Conservation (phyloP, 2,329 filamentous ascomycete species). For the Parascedosporium putredinis region DNA sequence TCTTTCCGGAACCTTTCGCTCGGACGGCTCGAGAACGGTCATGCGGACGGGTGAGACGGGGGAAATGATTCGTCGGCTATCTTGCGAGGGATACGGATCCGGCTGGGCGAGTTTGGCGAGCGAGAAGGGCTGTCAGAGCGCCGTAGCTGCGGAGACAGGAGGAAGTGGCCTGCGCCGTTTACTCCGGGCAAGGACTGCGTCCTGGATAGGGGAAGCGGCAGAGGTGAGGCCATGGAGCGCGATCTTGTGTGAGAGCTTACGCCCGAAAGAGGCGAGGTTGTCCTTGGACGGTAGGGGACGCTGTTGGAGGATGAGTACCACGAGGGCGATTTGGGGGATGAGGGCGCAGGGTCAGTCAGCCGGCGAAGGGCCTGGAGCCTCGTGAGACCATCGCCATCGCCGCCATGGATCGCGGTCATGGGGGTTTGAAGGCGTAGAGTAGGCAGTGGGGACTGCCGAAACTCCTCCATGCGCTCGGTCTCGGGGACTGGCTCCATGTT, state of each 20-base stretch:
- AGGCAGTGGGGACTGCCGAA: conserved; percentile 47
- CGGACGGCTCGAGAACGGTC: conserved; percentile 45
- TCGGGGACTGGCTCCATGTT: conserved; percentile 59
- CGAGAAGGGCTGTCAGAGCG: conserved; percentile 44
- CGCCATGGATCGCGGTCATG: conserved; percentile 21
- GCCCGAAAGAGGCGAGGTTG: conserved; percentile 19
- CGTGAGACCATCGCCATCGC: conserved; percentile 31
- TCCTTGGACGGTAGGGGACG: conserved; percentile 50
- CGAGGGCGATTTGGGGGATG: conserved; percentile 40
- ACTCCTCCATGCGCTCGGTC: conserved; percentile 58
- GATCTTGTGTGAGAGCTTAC: conserved; percentile 43
- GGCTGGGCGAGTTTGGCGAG: conserved; percentile 45
- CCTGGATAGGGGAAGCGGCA: conserved; percentile 47
- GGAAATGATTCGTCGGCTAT: conserved; percentile 52
- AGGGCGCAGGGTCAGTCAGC: conserved; percentile 46
- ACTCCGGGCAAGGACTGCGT: conserved; percentile 56
- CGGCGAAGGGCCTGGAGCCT: conserved; percentile 46
- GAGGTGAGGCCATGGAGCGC: conserved; percentile 40
- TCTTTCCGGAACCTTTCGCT: conserved; percentile 33
- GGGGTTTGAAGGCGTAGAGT: conserved; percentile 37
- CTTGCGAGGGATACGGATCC: conserved; percentile 42
- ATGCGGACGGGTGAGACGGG: conserved; percentile 39
- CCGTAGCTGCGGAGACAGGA: conserved; percentile 38
- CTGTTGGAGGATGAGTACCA: conserved; percentile 33
- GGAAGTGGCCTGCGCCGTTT: conserved; percentile 47